Evolutionary conservation across 805 yeast genomes (phyloP).

Genomic region (Aciculoconidium aculeatum): DNA sequence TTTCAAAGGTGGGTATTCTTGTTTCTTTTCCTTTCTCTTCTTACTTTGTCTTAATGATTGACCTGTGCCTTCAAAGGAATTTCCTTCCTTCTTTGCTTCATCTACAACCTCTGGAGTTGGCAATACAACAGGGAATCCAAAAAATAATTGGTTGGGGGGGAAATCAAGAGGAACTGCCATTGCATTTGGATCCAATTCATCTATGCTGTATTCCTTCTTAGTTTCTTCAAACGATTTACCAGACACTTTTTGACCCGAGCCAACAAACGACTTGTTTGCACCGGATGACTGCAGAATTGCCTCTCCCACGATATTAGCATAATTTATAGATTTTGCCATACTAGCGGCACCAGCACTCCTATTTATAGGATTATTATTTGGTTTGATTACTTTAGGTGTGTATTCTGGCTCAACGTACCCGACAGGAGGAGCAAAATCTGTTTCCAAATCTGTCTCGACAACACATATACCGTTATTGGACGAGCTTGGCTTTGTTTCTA

Average conservation of each 20-base stretch:
- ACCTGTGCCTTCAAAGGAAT: conserved; percentile 60
- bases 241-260: conserved; percentile 67
- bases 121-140: conserved; percentile 78
- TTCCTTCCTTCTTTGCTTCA: conserved; percentile 13
- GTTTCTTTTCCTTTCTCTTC: conserved; percentile 58
- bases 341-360: conserved; percentile 50
- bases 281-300: conserved; percentile 16
- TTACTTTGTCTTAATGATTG: conserved; percentile 65
- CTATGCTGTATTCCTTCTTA: conserved; percentile 27
- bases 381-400: conserved; percentile 36
- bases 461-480: conserved; percentile 73
- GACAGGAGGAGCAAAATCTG: conserved; percentile 98
- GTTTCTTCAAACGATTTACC: conserved; percentile 42
- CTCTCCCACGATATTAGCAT: conserved; percentile 50
- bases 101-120: conserved; percentile 26
- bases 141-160: conserved; percentile 84
- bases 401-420: conserved; percentile 92
- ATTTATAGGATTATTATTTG: conserved; percentile 27
- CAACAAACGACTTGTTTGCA: conserved; percentile 37
- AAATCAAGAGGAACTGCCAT: conserved; percentile 67
- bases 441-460: conserved; percentile 92
- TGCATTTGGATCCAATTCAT: conserved; percentile 47
- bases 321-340: conserved; percentile 72
- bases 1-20: conserved; percentile 47
- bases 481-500: conserved; percentile 81